Evolutionary conservation across 1,284 basidiomycete species (phyloP).

Genomic region (Puccinia hordei): DNA sequence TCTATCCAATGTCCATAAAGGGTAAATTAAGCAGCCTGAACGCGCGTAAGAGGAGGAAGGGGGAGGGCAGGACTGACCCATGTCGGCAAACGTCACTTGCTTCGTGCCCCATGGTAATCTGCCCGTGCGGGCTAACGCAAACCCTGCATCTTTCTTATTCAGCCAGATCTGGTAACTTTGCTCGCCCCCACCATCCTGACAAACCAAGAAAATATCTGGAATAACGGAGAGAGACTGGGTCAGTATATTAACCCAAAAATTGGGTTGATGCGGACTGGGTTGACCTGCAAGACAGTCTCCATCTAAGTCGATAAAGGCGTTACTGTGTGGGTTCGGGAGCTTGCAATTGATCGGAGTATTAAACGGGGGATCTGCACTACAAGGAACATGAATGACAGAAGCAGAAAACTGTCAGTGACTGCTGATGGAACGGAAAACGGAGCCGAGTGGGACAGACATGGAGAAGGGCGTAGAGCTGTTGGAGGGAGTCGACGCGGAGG

Average conservation of each 20-base stretch:
- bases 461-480: conserved; percentile 32
- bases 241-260: conserved; percentile 53
- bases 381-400: neutral
- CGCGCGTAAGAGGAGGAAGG: too few species aligned
- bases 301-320: conserved; percentile 90
- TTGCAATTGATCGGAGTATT: conserved; percentile 64
- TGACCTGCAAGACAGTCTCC: conserved; percentile 90
- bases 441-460: conserved; percentile 17
- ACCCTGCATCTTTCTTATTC: conserved; percentile 76
- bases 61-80: conserved; percentile 71
- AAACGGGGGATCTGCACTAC: conserved; percentile 32
- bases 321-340: conserved; percentile 84
- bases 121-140: conserved; percentile 70
- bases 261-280: neutral
- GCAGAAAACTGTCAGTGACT: neutral
- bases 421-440: neutral
- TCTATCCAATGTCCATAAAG: conserved; percentile 63
- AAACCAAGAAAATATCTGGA: conserved; percentile 84
- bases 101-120: conserved; percentile 76
- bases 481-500: neutral
- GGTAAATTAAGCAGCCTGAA: neutral
- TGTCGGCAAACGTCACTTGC: conserved; percentile 83
- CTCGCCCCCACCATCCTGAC: conserved; percentile 66
- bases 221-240: neutral
- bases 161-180: conserved; percentile 84